Evolutionary conservation across 2,329 filamentous ascomycete species (phyloP), one percentile per base, ranked within the genome.

Genomic region (Westerdykella aurantiaca): DNA sequence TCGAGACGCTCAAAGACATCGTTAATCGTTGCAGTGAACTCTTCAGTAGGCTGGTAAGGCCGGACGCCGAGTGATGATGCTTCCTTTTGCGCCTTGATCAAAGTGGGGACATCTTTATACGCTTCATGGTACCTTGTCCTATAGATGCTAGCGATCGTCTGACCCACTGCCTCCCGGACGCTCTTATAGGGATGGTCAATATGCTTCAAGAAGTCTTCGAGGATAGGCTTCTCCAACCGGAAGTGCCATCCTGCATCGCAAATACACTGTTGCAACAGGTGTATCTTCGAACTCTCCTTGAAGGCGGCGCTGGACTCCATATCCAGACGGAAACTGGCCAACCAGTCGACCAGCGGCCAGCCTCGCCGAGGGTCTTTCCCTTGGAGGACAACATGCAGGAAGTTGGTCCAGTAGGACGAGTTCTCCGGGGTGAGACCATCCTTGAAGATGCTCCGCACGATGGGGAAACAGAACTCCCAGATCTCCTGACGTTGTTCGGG

Each of bases 121-220:
- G 90, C 94, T 68, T 98, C 93, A 61, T 96, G 87, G 66, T 98
- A 95, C 18, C 89, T 79, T 7, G 89, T 95, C 50, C 90, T 85
- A 66, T 90, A 93, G 45, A 97, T 91, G 4, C 84, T 85, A 4
- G 88, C 85, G 46, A 98, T 80, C 0, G 91, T 91, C 35, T 88
- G 79, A 0, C 93, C 93, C 71, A 98, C 95, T 0, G 91, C 84
- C 69, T 98, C 93, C 46, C 93, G 85, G 5, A 98, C 93, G 23
- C 89, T 86, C 72, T 98, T 98, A 73, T 98, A 98, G 0, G 93
- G 93, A 65, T 98, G 93, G 61, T 98, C 89, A 34, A 98, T 82
- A 64, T 98, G 93, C 18, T 79, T 76, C 47, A 98, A 74, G 69
- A 97, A 96, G 66, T 98, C 82, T 29, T 94, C 76, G 6, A 95